A percentile compares a stretch with the other conserved stretches of the same genome.
Evolutionary conservation across 75 land plant genomes (phyloP).

Genomic region (Selaginella moellendorffii): DNA sequence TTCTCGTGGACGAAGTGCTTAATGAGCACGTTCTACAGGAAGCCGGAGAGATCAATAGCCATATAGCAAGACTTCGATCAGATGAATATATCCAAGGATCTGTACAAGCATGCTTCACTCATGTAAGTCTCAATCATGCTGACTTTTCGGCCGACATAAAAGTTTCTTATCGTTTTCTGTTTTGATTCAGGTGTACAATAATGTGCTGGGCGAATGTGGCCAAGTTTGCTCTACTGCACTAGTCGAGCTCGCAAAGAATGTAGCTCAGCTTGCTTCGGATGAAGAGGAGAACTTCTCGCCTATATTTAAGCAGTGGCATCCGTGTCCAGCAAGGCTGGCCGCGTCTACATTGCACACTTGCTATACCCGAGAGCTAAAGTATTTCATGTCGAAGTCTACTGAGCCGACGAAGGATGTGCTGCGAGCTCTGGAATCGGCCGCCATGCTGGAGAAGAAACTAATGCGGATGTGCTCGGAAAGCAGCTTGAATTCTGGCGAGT

Average conservation of each 20-base stretch:
- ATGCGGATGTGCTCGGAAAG: neutral
- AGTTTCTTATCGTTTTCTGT: neutral
- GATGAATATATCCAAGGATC: neutral
- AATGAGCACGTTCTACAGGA: neutral
- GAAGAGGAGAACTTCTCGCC: constrained; percentile 4
- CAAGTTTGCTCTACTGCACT: neutral
- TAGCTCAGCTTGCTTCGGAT: neutral
- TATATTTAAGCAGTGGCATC: constrained; percentile 5
- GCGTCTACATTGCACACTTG: neutral
- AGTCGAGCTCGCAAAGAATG: constrained; percentile 1
- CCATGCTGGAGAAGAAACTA: neutral
- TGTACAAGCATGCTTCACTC: neutral
- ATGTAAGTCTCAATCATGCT: no score
- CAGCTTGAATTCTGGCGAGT: neutral
- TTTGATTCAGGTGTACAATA: neutral
- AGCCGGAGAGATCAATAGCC: neutral
- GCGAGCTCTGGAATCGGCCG: neutral
- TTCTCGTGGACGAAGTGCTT: neutral
- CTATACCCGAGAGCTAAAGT: neutral
- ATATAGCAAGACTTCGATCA: neutral
- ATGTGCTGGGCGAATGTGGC: neutral
- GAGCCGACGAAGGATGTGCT: neutral
- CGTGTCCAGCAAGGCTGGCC: constrained; percentile 2
- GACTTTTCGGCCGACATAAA: no score
- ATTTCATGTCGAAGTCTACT: neutral